These are phyloP conservation scores for Cephaloascus fragrans DNA, from an alignment of 805 yeast species.

Conservation along the genomic window DNA sequence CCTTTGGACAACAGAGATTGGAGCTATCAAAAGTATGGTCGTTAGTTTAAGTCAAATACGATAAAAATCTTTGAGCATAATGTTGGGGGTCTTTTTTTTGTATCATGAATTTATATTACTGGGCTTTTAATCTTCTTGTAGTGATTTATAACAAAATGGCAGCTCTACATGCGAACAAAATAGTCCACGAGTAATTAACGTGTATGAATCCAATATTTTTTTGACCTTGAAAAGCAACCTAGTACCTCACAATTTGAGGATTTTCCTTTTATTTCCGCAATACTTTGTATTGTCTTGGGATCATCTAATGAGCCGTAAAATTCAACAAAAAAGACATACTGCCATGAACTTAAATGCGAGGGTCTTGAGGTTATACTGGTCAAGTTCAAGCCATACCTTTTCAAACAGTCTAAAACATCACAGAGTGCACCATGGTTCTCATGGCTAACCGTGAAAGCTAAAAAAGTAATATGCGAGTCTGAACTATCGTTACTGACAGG, in stretches of 20 bases:
- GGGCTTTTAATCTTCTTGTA: background rate
- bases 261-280: slow-evolving; percentile 29
- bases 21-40: slow-evolving; percentile 63
- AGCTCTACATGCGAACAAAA: too few species aligned
- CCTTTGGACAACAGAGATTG: slow-evolving; percentile 93
- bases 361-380: slow-evolving; percentile 75
- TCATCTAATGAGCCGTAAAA: slow-evolving; percentile 32
- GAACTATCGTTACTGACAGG: slow-evolving; percentile 3
- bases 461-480: slow-evolving; percentile 32
- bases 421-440: slow-evolving; percentile 71
- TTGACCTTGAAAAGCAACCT: slow-evolving; percentile 46
- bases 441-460: slow-evolving; percentile 54
- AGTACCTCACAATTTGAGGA: slow-evolving; percentile 46
- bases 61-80: background rate
- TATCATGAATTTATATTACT: background rate
- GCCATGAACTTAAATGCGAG: slow-evolving; percentile 58
- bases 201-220: slow-evolving; percentile 24
- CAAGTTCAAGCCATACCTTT: slow-evolving; percentile 48
- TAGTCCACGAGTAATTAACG: too few species aligned
- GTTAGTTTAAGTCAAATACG: slow-evolving; percentile 15
- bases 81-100: background rate
- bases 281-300: slow-evolving; percentile 19
- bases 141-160: too few species aligned
- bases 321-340: slow-evolving; percentile 75
- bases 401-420: slow-evolving; percentile 50